phyloP scores from a whole-genome alignment of 2,329 filamentous ascomycete genomes.

The Colletotrichum eleusines region DNA sequence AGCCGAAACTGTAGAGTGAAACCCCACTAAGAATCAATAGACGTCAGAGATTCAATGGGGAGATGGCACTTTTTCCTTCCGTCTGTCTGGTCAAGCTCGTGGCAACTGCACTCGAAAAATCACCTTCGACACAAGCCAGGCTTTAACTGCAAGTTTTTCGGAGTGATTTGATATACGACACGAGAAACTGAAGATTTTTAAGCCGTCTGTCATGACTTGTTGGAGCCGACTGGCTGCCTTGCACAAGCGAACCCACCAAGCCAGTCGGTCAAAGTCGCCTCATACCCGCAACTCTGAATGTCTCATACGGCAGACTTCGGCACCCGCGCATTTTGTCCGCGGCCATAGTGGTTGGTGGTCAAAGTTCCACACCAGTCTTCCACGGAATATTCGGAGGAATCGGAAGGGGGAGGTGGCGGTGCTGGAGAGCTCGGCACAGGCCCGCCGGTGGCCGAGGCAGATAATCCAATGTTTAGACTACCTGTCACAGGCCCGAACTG shows the following conservation, averaged over 20 bases:
- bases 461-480: conserved; percentile 7
- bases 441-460: background rate
- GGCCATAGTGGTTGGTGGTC: conserved; percentile 1
- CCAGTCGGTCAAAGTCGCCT: background rate
- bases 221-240: background rate
- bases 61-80: background rate
- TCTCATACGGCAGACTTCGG: background rate
- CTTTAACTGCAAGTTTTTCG: background rate
- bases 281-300: background rate
- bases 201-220: conserved; percentile 14
- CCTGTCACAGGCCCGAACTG: background rate
- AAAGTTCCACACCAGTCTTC: conserved; percentile 4
- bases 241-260: conserved; percentile 4
- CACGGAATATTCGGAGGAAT: conserved; percentile 12
- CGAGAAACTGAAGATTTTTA: background rate
- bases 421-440: conserved; percentile 14
- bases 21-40: too few species aligned
- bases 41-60: too few species aligned
- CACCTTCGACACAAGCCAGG: background rate
- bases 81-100: background rate
- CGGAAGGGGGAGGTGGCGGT: too few species aligned
- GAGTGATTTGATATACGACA: background rate
- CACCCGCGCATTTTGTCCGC: conserved; percentile 17
- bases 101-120: too few species aligned
- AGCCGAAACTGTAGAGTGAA: background rate